These are phyloP conservation scores for Rhytidiadelphus loreus DNA, from an alignment of 225 moss, liverwort and hornwort genomes.

Conservation along the genomic window DNA sequence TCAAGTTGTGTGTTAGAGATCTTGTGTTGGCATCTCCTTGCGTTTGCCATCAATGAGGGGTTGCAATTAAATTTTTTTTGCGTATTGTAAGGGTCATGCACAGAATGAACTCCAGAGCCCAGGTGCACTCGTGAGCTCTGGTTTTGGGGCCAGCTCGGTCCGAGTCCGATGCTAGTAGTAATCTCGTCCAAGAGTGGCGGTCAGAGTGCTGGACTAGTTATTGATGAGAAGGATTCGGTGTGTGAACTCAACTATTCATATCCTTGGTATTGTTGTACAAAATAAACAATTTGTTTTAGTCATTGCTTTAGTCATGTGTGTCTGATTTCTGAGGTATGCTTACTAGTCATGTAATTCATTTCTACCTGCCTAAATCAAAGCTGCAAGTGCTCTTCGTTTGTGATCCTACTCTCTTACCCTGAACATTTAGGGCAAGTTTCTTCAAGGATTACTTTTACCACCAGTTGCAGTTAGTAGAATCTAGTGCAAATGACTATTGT, in stretches of 20 bases:
- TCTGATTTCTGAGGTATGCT: not conserved
- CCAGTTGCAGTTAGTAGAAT: too few relatives aligned
- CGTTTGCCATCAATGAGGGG: not conserved
- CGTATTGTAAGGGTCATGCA: not conserved
- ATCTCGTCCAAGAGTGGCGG: not conserved
- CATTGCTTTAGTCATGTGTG: not conserved
- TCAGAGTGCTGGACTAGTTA: not conserved
- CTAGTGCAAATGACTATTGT: not conserved
- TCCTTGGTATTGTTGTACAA: conserved; percentile 15
- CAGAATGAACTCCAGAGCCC: not conserved
- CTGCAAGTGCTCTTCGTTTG: not conserved
- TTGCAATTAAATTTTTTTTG: not conserved
- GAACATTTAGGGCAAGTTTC: not conserved
- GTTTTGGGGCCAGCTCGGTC: not conserved
- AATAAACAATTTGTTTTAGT: conserved; percentile 3
- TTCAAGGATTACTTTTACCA: too few relatives aligned
- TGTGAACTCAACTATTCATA: not conserved
- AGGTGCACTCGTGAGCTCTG: not conserved
- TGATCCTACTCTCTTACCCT: not conserved
- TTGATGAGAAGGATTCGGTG: not conserved
- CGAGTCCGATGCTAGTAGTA: not conserved
- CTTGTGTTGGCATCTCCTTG: not conserved
- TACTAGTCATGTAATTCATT: not conserved
- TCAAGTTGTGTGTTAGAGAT: conserved; percentile 10
- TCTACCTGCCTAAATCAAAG: not conserved